Conservation (phyloP, 352 stramenopile species). For the Pythium phragmiticola region DNA sequence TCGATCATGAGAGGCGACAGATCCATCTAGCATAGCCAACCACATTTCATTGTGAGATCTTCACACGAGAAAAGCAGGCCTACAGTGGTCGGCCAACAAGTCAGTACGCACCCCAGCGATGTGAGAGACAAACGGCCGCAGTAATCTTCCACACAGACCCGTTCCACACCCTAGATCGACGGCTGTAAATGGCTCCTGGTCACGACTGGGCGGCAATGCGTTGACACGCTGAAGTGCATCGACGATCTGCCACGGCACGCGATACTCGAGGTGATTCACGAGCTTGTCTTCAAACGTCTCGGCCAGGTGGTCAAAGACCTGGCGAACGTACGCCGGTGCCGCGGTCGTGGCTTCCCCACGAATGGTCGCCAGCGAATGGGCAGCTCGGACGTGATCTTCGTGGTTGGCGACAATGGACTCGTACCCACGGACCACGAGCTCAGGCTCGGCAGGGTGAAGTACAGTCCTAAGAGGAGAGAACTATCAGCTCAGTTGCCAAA, state of each 20-base stretch:
- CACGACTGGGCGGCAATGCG: constrained; percentile 25
- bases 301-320: constrained; percentile 80
- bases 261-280: constrained; percentile 75
- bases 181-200: constrained; percentile 31
- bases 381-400: constrained; percentile 49
- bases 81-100: neutral
- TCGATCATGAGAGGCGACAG: constrained; percentile 81
- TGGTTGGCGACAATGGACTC: constrained; percentile 35
- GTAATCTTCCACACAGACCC: constrained; percentile 65
- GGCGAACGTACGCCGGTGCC: constrained; percentile 59
- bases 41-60: neutral
- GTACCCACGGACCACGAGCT: constrained; percentile 53
- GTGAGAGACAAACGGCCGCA: constrained; percentile 53
- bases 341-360: constrained; percentile 47
- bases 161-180: constrained; percentile 78
- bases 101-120: constrained; percentile 48
- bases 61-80: neutral
- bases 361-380: constrained; percentile 67
- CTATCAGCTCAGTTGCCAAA: neutral
- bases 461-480: constrained; percentile 39
- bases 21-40: constrained; percentile 45
- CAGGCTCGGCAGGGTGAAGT: constrained; percentile 57
- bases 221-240: constrained; percentile 52
- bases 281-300: constrained; percentile 84
- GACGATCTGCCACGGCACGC: constrained; percentile 76